Conservation (phyloP, 352 stramenopile species). For the Thraustochytrium sp. region DNA sequence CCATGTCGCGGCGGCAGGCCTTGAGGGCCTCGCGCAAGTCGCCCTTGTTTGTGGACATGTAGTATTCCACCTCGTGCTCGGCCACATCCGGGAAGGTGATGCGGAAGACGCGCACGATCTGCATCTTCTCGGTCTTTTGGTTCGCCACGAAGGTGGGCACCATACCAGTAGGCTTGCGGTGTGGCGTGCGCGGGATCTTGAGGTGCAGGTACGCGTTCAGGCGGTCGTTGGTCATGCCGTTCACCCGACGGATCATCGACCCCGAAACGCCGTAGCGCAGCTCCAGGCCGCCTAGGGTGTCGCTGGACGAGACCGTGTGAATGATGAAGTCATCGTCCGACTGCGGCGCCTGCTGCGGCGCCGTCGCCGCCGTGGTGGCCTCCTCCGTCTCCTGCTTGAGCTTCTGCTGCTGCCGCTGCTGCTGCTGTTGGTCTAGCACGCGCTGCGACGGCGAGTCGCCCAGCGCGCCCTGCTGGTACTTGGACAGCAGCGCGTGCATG, state of each 20-base stretch:
- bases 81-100: constrained; percentile 6
- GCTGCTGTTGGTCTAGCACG: neutral
- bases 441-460: neutral
- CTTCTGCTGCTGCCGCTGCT: neutral
- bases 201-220: constrained; percentile 16
- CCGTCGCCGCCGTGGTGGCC: neutral
- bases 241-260: constrained; percentile 16
- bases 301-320: neutral
- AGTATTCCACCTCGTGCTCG: constrained; percentile 14
- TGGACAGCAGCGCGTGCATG: neutral
- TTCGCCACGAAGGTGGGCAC: neutral
- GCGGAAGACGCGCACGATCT: constrained; percentile 33
- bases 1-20: neutral
- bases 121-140: constrained; percentile 21
- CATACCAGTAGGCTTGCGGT: neutral
- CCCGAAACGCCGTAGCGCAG: constrained; percentile 27
- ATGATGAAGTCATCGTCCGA: neutral
- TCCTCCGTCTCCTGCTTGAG: neutral
- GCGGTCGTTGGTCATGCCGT: constrained; percentile 33
- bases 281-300: constrained; percentile 22
- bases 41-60: neutral
- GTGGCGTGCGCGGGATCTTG: neutral
- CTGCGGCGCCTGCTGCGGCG: neutral
- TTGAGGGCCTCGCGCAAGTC: neutral
- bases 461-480: neutral